These are phyloP conservation scores for Otatea glauca DNA, from an alignment of 176 grass and related monocot species.

Conservation along the genomic window DNA sequence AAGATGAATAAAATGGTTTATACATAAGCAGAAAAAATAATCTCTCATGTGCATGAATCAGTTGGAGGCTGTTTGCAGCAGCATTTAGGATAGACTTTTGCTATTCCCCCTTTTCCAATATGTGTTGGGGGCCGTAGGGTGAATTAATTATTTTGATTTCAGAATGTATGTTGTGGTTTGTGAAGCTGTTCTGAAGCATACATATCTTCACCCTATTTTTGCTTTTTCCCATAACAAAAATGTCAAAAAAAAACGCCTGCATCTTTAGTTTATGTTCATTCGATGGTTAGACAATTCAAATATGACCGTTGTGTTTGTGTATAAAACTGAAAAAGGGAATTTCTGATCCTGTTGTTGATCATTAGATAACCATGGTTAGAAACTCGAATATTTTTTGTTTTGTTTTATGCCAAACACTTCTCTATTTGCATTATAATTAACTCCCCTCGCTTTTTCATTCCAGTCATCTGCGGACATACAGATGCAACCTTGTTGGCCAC, in stretches of 20 bases:
- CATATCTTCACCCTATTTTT: neutral
- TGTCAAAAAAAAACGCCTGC: neutral
- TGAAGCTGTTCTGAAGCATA: neutral
- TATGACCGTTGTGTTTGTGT: neutral
- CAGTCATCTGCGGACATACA: slow-evolving; percentile 84
- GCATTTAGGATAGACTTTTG: neutral
- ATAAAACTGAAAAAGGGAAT: slow-evolving; percentile 3
- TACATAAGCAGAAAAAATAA: slow-evolving; percentile 6
- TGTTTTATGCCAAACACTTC: slow-evolving; percentile 9
- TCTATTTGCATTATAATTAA: slow-evolving; percentile 42
- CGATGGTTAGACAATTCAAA: too few species aligned
- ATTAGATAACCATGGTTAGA: slow-evolving; percentile 8
- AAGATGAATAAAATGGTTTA: slow-evolving; percentile 10
- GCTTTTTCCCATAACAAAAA: neutral
- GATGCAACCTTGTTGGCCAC: slow-evolving; percentile 93
- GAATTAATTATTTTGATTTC: neutral
- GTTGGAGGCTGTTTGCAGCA: neutral
- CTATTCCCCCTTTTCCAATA: neutral
- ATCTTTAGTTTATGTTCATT: too few species aligned
- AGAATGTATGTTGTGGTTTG: neutral
- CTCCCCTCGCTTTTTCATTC: slow-evolving; percentile 36
- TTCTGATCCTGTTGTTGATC: slow-evolving; percentile 15
- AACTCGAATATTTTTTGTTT: neutral
- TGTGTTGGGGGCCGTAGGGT: neutral
- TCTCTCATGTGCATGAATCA: slow-evolving; percentile 1